Conservation (phyloP, 768 basidiomycete species). For the Leccinum arenicola region DNA sequence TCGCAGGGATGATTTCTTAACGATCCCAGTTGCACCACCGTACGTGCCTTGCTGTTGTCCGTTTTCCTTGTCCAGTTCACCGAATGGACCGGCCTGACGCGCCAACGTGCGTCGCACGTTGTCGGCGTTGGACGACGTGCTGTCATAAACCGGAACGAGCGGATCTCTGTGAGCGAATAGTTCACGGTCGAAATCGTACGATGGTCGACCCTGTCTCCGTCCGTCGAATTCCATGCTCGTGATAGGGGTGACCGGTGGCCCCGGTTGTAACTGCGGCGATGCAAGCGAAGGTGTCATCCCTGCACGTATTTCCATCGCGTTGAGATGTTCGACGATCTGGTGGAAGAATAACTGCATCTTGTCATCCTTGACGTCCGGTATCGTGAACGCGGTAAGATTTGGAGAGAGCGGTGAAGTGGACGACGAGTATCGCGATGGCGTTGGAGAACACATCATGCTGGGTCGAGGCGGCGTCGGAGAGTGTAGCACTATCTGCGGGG, state of each 20-base stretch:
- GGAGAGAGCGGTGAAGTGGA: conserved; percentile 34
- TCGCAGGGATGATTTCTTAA: conserved; percentile 46
- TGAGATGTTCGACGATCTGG: conserved; percentile 79
- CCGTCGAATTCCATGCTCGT: conserved; percentile 21
- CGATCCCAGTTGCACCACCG: conserved; percentile 17
- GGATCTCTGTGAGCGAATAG: conserved; percentile 34
- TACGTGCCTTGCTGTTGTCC: not conserved
- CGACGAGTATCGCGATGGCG: conserved; percentile 26
- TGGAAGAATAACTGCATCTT: conserved; percentile 83
- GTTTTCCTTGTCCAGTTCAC: conserved; percentile 62
- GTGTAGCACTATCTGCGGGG: conserved; percentile 28
- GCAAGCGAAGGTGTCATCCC: conserved; percentile 16
- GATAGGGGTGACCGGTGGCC: conserved; percentile 12
- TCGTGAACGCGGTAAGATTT: conserved; percentile 46
- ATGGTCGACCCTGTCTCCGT: conserved; percentile 9
- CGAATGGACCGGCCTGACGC: conserved; percentile 11
- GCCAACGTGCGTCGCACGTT: not conserved
- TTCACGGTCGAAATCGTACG: conserved; percentile 2
- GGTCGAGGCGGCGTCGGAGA: conserved; percentile 26
- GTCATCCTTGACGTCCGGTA: conserved; percentile 72
- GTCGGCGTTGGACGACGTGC: conserved; percentile 10
- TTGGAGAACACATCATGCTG: conserved; percentile 17
- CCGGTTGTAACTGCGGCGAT: conserved; percentile 15
- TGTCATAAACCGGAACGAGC: conserved; percentile 23
- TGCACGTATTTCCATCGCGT: conserved; percentile 62